phyloP scores from a whole-genome alignment of 345 rosid species.

The Eutrema yunnanense region DNA sequence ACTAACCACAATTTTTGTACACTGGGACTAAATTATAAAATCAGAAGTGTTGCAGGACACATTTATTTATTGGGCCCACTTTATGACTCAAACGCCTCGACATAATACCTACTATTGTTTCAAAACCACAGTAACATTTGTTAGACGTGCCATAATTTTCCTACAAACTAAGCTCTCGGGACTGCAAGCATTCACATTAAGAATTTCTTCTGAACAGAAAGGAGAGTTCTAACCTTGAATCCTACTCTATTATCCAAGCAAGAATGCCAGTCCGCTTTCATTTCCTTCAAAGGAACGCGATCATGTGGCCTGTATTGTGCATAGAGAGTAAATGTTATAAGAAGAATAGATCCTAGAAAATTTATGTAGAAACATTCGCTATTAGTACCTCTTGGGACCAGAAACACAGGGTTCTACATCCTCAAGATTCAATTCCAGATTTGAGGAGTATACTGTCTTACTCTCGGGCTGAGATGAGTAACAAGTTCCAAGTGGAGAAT shows the following conservation, averaged over 20 bases:
- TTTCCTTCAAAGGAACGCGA: constrained; percentile 82
- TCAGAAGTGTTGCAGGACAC: not conserved
- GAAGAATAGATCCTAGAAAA: not conserved
- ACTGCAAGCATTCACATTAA: not conserved
- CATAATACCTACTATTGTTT: not conserved
- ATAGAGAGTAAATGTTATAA: not conserved
- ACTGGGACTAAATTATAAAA: not conserved
- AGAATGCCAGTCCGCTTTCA: constrained; percentile 99
- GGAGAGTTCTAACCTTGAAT: constrained; percentile 57
- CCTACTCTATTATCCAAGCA: constrained; percentile 89
- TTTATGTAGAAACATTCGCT: not conserved
- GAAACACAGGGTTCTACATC: constrained; percentile 94
- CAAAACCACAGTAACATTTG: not conserved
- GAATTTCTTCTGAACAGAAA: not conserved
- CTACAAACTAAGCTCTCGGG: constrained; percentile 13
- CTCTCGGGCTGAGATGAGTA: constrained; percentile 63
- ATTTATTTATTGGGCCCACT: not conserved
- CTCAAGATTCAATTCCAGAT: constrained; percentile 66
- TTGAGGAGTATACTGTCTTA: constrained; percentile 70
- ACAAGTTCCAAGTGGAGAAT: not conserved
- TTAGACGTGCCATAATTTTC: not conserved
- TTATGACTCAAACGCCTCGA: not conserved
- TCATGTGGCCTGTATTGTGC: constrained; percentile 67
- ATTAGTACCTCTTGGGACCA: constrained; percentile 36
- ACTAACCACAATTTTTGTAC: not conserved